Conservation (phyloP, 768 basidiomycete species). For the Tricholoma sp. region DNA sequence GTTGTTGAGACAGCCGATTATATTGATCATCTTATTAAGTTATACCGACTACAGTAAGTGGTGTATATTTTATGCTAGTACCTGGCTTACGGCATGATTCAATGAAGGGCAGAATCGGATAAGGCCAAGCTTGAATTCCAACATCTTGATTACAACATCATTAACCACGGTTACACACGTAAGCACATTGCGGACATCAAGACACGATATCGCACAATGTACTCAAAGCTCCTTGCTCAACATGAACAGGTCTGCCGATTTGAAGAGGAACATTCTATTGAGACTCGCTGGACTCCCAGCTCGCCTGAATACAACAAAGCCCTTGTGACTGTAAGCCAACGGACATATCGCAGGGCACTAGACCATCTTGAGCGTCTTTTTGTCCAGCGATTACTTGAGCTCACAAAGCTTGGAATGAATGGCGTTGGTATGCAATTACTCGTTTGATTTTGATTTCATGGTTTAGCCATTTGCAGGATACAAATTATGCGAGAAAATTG, state of each 20-base stretch:
- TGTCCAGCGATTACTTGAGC: slow-evolving; percentile 30
- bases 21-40: too few species aligned
- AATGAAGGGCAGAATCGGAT: not conserved
- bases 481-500: slow-evolving; percentile 26
- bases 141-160: slow-evolving; percentile 1
- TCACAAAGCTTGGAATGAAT: slow-evolving; percentile 31
- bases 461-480: slow-evolving; percentile 21
- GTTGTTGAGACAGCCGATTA: too few species aligned
- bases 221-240: slow-evolving; percentile 13
- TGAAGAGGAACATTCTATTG: slow-evolving; percentile 19
- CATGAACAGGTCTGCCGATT: too few species aligned
- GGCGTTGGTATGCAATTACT: not conserved
- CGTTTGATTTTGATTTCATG: not conserved
- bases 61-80: too few species aligned
- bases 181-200: slow-evolving; percentile 15
- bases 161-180: slow-evolving; percentile 11
- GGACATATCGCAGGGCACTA: slow-evolving; percentile 23
- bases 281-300: slow-evolving; percentile 19
- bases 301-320: slow-evolving; percentile 19
- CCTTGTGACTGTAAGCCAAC: too few species aligned
- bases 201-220: slow-evolving; percentile 20
- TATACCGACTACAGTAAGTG: too few species aligned
- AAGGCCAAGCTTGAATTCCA: not conserved
- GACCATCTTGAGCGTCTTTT: slow-evolving; percentile 28
- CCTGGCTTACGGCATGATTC: too few species aligned